Base-by-base conservation (phyloP, 2,329 filamentous ascomycete genomes). In the Epichloe aotearoae region DNA sequence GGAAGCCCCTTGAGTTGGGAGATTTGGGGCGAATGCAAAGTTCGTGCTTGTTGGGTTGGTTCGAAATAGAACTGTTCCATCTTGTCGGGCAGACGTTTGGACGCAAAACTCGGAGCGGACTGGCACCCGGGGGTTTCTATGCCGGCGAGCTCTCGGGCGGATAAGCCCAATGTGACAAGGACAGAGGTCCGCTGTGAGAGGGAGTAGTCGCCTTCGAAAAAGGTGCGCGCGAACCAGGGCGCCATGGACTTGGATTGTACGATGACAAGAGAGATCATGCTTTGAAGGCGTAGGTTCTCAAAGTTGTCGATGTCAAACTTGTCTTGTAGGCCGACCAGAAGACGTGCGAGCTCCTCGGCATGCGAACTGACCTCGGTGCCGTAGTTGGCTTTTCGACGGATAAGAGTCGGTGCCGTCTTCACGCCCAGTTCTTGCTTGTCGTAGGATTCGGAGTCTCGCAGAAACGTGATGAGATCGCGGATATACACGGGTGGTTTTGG, bases 181-280 rank as follows among this genome's bases (percentile, higher is more conserved):
- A 97, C 76, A 0, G 86, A 80, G 7, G 85, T 86, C 39, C 93
- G 79, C 64, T 97, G 91, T 0, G 83, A 79, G 38, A 97, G 72
- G 0, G 90, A 95, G 65, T 93, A 90, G 62, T 98, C 93, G 15
- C 90, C 90, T 41, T 88, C 84, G 63, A 96, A 97, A 93, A 93
- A 94, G 0, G 86, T 84, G 51, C 83, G 81, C 3, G 85, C 82
- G 52, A 94, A 87, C 84, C 88, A 94, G 14, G 81, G 86, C 0
- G 82, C 90, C 78, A 96, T 88, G 49, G 78, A 75, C 46, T 79
- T 71, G 0, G 93, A 88, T 56, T 86, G 80, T 0, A 87, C 83
- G 2, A 93, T 74, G 0, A 95, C 72, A 7, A 95, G 69, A 0
- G 90, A 86, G 43, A 96, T 82, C 72, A 98, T 83, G 14, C 83